Conservation (phyloP, 2,329 filamentous ascomycete genomes). For the Polychaeton citri region DNA sequence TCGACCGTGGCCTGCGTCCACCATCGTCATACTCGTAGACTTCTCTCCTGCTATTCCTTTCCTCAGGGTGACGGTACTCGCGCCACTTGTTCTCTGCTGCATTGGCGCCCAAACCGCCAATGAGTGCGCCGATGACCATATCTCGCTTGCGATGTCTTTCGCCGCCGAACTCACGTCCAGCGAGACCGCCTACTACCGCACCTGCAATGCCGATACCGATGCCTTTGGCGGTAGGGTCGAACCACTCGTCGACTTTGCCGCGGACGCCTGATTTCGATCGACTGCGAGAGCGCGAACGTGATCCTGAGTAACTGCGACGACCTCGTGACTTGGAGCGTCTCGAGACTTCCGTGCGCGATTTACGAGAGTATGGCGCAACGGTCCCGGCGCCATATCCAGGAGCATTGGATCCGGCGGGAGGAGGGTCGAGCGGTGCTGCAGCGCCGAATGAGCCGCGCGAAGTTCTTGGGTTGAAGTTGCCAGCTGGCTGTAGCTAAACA, state of each 20-base stretch:
- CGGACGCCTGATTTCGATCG: constrained; percentile 7
- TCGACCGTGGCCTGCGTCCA: background rate
- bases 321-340: constrained; percentile 2
- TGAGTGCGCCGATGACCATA: constrained; percentile 19
- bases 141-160: constrained; percentile 18
- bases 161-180: constrained; percentile 18
- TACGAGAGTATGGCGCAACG: constrained; percentile 1
- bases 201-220: constrained; percentile 20
- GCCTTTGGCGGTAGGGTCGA: constrained; percentile 19
- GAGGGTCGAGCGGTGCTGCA: background rate
- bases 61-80: constrained; percentile 11
- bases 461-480: background rate
- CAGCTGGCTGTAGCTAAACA: constrained; percentile 8
- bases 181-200: constrained; percentile 21
- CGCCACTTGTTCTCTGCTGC: constrained; percentile 19
- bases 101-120: constrained; percentile 22
- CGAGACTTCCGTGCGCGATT: background rate
- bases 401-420: background rate
- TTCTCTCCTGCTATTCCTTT: constrained; percentile 3
- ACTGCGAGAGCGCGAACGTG: constrained; percentile 11
- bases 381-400: background rate
- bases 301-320: constrained; percentile 8
- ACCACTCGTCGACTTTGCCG: constrained; percentile 19
- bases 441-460: constrained; percentile 6
- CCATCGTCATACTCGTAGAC: constrained; percentile 4